Evolutionary conservation across 768 basidiomycete genomes (phyloP).

Genomic region (Pleurotus tuoliensis): DNA sequence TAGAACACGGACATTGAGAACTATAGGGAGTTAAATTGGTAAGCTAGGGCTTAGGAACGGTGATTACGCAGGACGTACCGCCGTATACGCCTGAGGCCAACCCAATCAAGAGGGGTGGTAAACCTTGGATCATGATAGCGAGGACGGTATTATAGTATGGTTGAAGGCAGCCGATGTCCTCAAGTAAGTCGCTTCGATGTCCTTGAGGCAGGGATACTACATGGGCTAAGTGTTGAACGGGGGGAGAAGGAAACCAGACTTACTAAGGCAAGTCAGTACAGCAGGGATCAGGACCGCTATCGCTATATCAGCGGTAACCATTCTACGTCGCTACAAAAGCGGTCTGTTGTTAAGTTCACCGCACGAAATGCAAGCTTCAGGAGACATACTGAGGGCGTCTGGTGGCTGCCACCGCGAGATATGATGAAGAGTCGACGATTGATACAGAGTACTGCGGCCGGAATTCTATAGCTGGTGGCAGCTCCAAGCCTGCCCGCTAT

Average conservation of each 20-base stretch:
- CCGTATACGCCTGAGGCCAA: constrained; percentile 12
- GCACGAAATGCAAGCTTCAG: background rate
- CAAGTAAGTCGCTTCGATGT: constrained; percentile 9
- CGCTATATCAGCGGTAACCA: background rate
- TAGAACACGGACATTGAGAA: constrained; percentile 12
- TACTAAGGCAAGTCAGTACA: background rate
- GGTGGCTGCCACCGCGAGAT: background rate
- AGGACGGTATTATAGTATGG: constrained; percentile 26
- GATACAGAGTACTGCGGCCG: constrained; percentile 5
- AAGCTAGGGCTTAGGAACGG: too few species aligned
- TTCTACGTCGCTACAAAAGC: background rate
- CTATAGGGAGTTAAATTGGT: background rate
- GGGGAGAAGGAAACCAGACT: background rate
- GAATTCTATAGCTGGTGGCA: constrained; percentile 2
- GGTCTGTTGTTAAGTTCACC: too few species aligned
- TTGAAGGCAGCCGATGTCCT: constrained; percentile 12
- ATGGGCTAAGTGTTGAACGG: background rate
- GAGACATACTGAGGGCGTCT: constrained; percentile 5
- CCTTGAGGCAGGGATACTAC: constrained; percentile 10
- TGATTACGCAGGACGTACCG: background rate
- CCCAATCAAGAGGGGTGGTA: constrained; percentile 18
- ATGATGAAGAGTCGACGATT: constrained; percentile 10
- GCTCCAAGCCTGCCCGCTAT: constrained; percentile 1
- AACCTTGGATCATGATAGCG: constrained; percentile 22
- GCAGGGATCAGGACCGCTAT: constrained; percentile 7